Base-by-base conservation (phyloP, 768 basidiomycete species). In the Trametes cubensis region DNA sequence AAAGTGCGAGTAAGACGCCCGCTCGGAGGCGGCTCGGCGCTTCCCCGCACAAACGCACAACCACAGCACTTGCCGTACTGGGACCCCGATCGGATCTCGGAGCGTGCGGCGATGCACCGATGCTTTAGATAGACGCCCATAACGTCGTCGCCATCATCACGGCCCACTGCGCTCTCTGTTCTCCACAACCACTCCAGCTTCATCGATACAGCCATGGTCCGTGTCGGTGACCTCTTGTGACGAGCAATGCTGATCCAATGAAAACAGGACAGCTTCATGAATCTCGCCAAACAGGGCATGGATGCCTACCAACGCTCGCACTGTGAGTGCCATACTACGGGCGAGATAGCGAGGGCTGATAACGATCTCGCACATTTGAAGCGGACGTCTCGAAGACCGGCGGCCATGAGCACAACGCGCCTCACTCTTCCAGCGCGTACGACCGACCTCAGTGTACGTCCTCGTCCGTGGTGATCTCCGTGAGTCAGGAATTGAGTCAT, bases 231-330 rank as follows among this genome's bases (percentile, higher is more conserved):
- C 25, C 55, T 20, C 13, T 4, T 23, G 14, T 17, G 4, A 14
- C 10, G 21, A 7, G 21, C 25, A 1, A 6, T 18, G 5, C 30
- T 38, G n/a, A n/a, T n/a, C n/a, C n/a, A 2, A 30, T 40, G 30
- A 18, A 18, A 30, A 1, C 58, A 89, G 90, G 89, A 90, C 62
- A 80, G 72, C 61, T 81, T 92, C 67, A 80, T 90, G 40, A 84
- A 83, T 60, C 72, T 92, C 66, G 92, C 89, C 10, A 87, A 91
- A 74, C 73, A 92, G 73, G 84, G 85, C 64, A 73, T 81, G 66
- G 73, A 83, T 41, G 78, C 84, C 70, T 85, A 85, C 75, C 74
- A 78, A 66, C 69, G 78, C 26, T 82, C 80, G 18, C 81, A 85
- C 18, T 73, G 80, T 81, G 64, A 71, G 75, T 63, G 41, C 34